Base-by-base conservation (phyloP, 768 basidiomycete species). In the Termitomyces sp. region DNA sequence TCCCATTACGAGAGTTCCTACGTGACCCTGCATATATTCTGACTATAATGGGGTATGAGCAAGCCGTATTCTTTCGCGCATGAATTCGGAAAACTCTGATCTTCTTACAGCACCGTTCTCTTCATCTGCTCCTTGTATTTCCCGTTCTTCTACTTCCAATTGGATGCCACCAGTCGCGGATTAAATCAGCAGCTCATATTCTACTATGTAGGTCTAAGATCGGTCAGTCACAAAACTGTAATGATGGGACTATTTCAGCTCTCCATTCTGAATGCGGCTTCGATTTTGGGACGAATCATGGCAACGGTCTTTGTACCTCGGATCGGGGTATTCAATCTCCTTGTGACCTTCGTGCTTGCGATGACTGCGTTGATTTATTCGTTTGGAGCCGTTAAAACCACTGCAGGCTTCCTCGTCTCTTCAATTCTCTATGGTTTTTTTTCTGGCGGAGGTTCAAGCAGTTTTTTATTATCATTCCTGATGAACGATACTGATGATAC, bases 91-190 rank as follows among this genome's bases (percentile, higher is more conserved):
- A 43, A 43, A 15, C 35, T 69, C 3, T 59, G 31, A 27, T 39
- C 12, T 36, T 22, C n/a, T 23, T 42, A 7, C 13, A 72, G 73
- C 5, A 60, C 65, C 25, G 42, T 69, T 31, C 63, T 69, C 27
- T 50, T 60, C 39, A 69, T 75, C 54, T 60, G 63, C 7, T 76
- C 70, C 2, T 61, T 77, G 32, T 80, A 71, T 53, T 79, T 71
- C 46, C 75, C 79, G 0, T 61, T 76, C 0, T 84, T 83, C 58
- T 82, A 75, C 58, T 59, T 83, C 7, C 83, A 84, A 53, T 59
- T 83, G 9, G 70, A 77, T 59, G 74, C 80, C 0, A 63, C 76
- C 35, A 57, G 62, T 22, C 77, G 79, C 50, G 72, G 75, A 0
- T 69, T 78, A 12, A 61, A 72, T 29, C 42, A 59, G 4, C 66